Percentiles rank a stretch among this genome's conserved stretches.
These are phyloP conservation scores for Rhodofomes roseus DNA, from an alignment of 1,284 basidiomycete species.

Conservation along the genomic window DNA sequence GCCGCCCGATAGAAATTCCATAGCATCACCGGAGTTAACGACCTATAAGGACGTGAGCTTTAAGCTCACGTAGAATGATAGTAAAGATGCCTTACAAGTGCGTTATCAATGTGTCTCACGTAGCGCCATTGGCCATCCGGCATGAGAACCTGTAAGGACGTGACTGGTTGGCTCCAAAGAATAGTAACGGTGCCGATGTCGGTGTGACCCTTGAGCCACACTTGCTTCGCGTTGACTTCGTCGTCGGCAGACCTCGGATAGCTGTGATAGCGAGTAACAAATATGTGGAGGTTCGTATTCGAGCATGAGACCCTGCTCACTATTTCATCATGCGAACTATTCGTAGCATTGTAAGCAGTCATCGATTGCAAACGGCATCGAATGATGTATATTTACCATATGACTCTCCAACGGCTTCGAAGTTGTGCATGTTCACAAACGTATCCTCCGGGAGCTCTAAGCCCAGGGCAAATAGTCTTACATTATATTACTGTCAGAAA, in stretches of 20 bases:
- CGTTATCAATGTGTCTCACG: conserved; percentile 55
- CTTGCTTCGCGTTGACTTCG: conserved; percentile 46
- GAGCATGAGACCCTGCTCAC: conserved; percentile 16
- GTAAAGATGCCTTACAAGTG: conserved; percentile 36
- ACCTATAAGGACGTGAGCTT: conserved; percentile 27
- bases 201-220: conserved; percentile 61
- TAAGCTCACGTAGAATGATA: not conserved
- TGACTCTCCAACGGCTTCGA: conserved; percentile 21
- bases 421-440: conserved; percentile 28
- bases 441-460: conserved; percentile 31
- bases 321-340: conserved; percentile 35
- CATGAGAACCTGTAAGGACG: conserved; percentile 53
- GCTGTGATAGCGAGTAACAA: too few species aligned
- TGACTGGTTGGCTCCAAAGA: conserved; percentile 57
- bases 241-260: conserved; percentile 40
- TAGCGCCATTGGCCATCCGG: conserved; percentile 54
- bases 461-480: conserved; percentile 41
- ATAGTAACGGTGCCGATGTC: conserved; percentile 38
- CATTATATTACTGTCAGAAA: too few species aligned
- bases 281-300: not conserved
- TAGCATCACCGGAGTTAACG: conserved; percentile 55
- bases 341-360: too few species aligned
- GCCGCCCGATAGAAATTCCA: conserved; percentile 54
- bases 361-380: too few species aligned
- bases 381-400: conserved; percentile 26